phyloP scores from a whole-genome alignment of 192 early-diverging fungal genomes.

The Chytriomyces confervae region DNA sequence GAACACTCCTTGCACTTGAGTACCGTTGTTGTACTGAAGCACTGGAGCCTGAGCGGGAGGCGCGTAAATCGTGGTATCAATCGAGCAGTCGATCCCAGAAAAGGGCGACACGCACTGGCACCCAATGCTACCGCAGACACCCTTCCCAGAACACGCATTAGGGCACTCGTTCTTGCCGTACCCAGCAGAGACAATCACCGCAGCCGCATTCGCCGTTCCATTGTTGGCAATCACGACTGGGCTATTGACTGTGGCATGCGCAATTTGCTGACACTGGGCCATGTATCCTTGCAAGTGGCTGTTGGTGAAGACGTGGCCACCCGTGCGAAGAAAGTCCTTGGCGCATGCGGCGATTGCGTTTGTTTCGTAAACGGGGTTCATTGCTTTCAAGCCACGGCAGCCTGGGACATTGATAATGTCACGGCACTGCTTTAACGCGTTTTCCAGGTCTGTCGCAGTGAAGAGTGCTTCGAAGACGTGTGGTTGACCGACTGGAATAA shows the following conservation, averaged over 20 bases:
- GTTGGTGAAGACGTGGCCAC: slow-evolving; percentile 3
- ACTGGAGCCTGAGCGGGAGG: too few species aligned
- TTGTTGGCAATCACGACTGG: background rate
- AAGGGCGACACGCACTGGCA: slow-evolving; percentile 10
- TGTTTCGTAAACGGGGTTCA: too few species aligned
- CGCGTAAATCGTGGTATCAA: background rate
- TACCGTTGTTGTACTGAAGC: too few species aligned
- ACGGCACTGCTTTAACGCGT: too few species aligned
- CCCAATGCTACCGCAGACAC: slow-evolving; percentile 4
- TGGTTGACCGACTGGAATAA: too few species aligned
- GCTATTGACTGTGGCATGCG: background rate
- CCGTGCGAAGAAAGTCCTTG: too few species aligned
- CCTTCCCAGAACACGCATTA: slow-evolving; percentile 3
- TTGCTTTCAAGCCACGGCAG: too few species aligned
- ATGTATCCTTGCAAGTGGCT: background rate
- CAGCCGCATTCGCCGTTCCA: slow-evolving; percentile 1
- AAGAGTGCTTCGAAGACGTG: too few species aligned
- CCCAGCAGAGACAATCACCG: background rate
- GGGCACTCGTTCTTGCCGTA: slow-evolving; percentile 13
- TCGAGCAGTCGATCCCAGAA: slow-evolving; percentile 21
- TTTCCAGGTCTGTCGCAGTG: too few species aligned
- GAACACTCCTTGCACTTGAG: background rate
- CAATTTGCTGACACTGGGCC: too few species aligned
- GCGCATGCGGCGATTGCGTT: too few species aligned
- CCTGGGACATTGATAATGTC: too few species aligned